Base-by-base conservation (phyloP, 1,284 basidiomycete genomes). In the Caloboletus firmus region DNA sequence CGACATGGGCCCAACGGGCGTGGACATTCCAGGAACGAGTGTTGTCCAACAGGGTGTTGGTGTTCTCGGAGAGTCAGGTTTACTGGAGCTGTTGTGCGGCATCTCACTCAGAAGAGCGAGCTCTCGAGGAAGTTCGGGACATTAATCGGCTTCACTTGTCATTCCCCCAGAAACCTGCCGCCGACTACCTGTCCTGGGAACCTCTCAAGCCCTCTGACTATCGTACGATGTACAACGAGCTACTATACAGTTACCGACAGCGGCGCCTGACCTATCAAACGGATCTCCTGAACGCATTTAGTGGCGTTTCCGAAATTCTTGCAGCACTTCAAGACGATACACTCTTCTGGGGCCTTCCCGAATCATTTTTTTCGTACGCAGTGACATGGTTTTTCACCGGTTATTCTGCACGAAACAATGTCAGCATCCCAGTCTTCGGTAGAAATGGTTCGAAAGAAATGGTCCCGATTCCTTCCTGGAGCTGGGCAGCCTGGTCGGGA, bases 21-120 rank as follows among this genome's bases (percentile, higher is more conserved):
- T 66, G 64, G 62, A 64, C 62, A 7, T 66, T 66, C 34, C 64
- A 63, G 36, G 62, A 63, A 26, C 59, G 59, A 34, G 15, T 59
- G 1, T 26, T 66, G 28, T 63, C 64, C 5, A 51, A 31, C 32
- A 63, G 62, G 20, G 37, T 59, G 5, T 43, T 63, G 37, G 59
- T 62, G 17, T 64, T 60, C 55, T 62, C 62, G 8, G 35, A 55
- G 18, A 34, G 6, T 28, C 62, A 63, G 10, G 64, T 52, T 5
- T 64, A 66, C 15, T 63, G 62, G 64, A 54, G 10, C 26, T 63
- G 62, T 43, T 51, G 50, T 26, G 37, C 17, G 5, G 59, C 45
- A 31, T 45, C 53, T 2, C 31, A 63, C 10, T 59, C 54, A 0
- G 61, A 62, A 18, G 61, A 65, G 42, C 49, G 54, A 28, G 46